Conservation (phyloP, 2,329 filamentous ascomycete species). For the Colletotrichum limetticola region DNA sequence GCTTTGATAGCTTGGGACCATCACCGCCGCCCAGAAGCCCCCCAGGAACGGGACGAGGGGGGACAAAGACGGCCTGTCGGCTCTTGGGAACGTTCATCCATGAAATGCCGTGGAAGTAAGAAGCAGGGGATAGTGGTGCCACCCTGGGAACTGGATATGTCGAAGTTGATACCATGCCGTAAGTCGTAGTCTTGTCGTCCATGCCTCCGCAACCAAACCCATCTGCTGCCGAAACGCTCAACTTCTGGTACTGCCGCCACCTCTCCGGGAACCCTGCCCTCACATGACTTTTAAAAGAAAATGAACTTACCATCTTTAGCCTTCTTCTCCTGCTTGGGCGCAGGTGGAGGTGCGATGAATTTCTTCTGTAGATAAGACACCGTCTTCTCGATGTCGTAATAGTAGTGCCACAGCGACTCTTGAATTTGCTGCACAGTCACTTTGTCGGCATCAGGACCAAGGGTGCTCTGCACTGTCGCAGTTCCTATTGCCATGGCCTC, state of each 20-base stretch:
- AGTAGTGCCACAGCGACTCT: constrained; percentile 95
- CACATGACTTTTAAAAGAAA: constrained; percentile 9
- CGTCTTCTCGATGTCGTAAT: constrained; percentile 89
- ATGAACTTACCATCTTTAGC: constrained; percentile 53
- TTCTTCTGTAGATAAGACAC: constrained; percentile 82
- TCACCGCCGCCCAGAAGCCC: constrained; percentile 83
- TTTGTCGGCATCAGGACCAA: constrained; percentile 70
- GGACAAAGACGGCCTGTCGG: constrained; percentile 73
- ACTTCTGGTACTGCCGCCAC: constrained; percentile 33
- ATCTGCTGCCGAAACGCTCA: constrained; percentile 36
- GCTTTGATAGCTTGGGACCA: constrained; percentile 81
- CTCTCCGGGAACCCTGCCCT: constrained; percentile 15
- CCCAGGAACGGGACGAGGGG: constrained; percentile 62
- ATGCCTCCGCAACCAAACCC: constrained; percentile 28
- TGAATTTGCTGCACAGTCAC: constrained; percentile 77
- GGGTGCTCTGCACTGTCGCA: constrained; percentile 70
- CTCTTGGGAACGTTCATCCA: constrained; percentile 81
- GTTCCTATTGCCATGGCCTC: constrained; percentile 72
- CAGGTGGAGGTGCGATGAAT: constrained; percentile 56
- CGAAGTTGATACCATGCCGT: constrained; percentile 4
- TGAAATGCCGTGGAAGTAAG: constrained; percentile 85
- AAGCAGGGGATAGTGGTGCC: constrained; percentile 47
- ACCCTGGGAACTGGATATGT: constrained; percentile 36
- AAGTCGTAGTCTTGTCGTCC: not conserved
- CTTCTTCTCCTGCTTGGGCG: constrained; percentile 56